These are phyloP conservation scores for Yarrowia porcina DNA, from an alignment of 805 yeast species.

Conservation along the genomic window DNA sequence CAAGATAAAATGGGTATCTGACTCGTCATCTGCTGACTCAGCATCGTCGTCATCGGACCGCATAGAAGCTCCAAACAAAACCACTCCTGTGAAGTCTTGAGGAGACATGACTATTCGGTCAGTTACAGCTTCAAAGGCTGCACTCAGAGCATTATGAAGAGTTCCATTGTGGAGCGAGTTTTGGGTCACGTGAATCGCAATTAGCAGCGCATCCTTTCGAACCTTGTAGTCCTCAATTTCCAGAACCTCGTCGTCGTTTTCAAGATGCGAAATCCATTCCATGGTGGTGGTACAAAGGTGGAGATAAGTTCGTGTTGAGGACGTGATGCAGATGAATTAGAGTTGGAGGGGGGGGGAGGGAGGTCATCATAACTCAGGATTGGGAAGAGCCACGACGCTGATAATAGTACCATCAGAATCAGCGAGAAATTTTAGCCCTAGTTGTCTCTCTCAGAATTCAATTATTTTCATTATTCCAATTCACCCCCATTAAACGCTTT, in stretches of 20 bases:
- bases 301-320: neutral
- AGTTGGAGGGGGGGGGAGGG: neutral
- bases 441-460: too few relatives aligned
- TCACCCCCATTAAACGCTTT: too few relatives aligned
- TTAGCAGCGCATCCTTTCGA: constrained; percentile 39
- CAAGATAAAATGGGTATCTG: constrained; percentile 28
- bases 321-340: constrained; percentile 9
- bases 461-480: neutral
- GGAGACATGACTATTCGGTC: constrained; percentile 64
- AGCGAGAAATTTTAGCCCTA: neutral
- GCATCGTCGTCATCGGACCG: constrained; percentile 42
- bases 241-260: constrained; percentile 23
- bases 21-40: constrained; percentile 42
- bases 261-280: constrained; percentile 2
- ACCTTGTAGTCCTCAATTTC: constrained; percentile 30
- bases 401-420: neutral
- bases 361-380: too few relatives aligned
- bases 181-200: constrained; percentile 39
- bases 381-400: too few relatives aligned
- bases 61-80: constrained; percentile 44
- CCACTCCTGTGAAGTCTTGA: constrained; percentile 71
- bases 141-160: constrained; percentile 42
- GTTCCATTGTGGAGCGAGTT: constrained; percentile 27
- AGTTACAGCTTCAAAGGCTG: constrained; percentile 60
- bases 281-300: neutral